Conservation (phyloP, 1,284 basidiomycete genomes). For the Athelia sp. region DNA sequence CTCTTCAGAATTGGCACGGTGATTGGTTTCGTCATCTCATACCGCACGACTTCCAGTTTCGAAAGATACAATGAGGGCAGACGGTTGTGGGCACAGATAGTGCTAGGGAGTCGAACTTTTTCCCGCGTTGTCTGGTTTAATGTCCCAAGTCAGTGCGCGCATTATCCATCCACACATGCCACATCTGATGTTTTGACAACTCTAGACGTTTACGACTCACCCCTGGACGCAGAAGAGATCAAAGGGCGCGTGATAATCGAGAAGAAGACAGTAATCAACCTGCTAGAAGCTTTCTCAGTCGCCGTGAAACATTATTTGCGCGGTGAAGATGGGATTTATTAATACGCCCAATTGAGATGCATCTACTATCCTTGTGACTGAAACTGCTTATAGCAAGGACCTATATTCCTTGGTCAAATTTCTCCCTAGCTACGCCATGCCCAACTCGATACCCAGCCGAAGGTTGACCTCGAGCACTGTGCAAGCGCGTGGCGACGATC, state of each 20-base stretch:
- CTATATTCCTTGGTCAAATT: constrained; percentile 64
- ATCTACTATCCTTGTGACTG: constrained; percentile 6
- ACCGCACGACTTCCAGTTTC: constrained; percentile 71
- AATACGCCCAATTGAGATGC: constrained; percentile 25
- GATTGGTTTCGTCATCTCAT: constrained; percentile 56
- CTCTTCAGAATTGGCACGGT: not conserved
- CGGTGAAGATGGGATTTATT: constrained; percentile 61
- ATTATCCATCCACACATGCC: constrained; percentile 1
- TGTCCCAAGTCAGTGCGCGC: constrained; percentile 39
- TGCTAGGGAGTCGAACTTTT: constrained; percentile 52
- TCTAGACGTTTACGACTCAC: constrained; percentile 20
- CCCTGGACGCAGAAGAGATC: constrained; percentile 29
- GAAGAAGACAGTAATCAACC: constrained; percentile 60
- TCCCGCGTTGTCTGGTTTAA: constrained; percentile 62
- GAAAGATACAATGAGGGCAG: constrained; percentile 74
- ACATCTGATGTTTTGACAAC: not conserved
- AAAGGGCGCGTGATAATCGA: constrained; percentile 55
- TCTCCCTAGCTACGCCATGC: constrained; percentile 61
- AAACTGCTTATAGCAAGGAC: constrained; percentile 41
- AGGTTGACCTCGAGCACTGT: constrained; percentile 25
- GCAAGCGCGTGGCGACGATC: not conserved
- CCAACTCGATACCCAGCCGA: constrained; percentile 45
- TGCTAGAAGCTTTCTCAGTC: constrained; percentile 49
- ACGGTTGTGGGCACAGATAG: constrained; percentile 64
- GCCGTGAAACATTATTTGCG: constrained; percentile 54